These are phyloP conservation scores for Candolleomyces efflorescens DNA, from an alignment of 768 basidiomycete species.

Conservation along the genomic window DNA sequence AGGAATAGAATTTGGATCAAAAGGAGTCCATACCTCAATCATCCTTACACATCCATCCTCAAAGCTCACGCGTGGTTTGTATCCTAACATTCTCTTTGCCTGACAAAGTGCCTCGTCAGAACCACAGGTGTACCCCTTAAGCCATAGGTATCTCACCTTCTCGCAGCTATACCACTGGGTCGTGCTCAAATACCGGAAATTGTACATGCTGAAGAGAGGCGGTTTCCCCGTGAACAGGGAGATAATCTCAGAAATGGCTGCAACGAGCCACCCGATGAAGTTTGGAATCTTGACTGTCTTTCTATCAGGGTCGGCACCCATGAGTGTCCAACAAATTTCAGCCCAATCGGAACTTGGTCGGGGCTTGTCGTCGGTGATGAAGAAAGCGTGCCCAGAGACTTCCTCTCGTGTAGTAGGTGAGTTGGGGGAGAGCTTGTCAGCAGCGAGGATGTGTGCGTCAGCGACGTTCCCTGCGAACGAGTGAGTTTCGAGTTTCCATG, in stretches of 20 bases:
- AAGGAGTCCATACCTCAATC: neutral
- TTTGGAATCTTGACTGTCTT: neutral
- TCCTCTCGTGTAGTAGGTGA: neutral
- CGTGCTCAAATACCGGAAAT: neutral
- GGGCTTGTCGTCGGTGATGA: neutral
- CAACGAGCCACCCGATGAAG: neutral
- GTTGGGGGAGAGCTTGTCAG: conserved; percentile 6
- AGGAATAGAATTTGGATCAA: no score
- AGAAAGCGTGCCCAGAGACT: neutral
- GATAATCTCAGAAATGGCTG: neutral
- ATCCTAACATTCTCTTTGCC: neutral
- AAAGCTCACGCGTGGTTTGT: neutral
- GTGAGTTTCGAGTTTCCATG: neutral
- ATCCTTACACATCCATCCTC: neutral
- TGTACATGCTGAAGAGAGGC: neutral
- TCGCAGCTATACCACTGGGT: neutral
- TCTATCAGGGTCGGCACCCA: neutral
- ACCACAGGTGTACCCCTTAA: no score
- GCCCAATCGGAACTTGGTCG: neutral
- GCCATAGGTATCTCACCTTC: neutral
- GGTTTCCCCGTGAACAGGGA: neutral
- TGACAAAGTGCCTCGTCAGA: neutral
- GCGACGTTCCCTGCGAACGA: conserved; percentile 38
- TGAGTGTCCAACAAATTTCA: neutral
- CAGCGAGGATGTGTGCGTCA: conserved; percentile 51